phyloP scores from a whole-genome alignment of 73 alveolate species.

The Uronychia binucleata region DNA sequence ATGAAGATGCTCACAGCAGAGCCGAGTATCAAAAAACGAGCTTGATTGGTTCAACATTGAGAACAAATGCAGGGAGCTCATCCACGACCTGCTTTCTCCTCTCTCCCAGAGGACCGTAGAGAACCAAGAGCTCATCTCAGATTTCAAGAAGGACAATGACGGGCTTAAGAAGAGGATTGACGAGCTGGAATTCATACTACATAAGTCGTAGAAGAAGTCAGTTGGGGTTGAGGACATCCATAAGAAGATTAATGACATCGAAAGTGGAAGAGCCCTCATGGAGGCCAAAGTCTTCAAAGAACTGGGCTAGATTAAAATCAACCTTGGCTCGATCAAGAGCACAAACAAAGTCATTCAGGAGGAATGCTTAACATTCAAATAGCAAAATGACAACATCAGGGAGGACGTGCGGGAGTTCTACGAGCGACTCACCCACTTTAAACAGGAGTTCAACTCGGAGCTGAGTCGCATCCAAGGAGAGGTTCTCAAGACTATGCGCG shows the following conservation, averaged over 20 bases:
- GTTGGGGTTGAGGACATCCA: slow-evolving; percentile 24
- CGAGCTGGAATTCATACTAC: slow-evolving; percentile 29
- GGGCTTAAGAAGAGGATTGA: slow-evolving; percentile 7
- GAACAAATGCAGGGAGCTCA: not conserved
- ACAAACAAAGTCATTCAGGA: slow-evolving; percentile 8
- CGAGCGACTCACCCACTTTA: slow-evolving; percentile 28
- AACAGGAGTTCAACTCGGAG: slow-evolving; percentile 25
- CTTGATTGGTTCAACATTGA: not conserved
- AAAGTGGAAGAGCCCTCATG: slow-evolving; percentile 9
- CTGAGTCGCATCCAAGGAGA: slow-evolving; percentile 11
- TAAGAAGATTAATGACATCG: slow-evolving; percentile 21
- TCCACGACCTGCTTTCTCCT: not conserved
- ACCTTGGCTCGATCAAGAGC: not conserved
- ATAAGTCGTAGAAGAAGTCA: slow-evolving; percentile 12
- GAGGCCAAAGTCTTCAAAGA: slow-evolving; percentile 14
- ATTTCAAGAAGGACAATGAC: not conserved
- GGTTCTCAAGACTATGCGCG: slow-evolving; percentile 5
- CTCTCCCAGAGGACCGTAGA: not conserved
- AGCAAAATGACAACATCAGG: slow-evolving; percentile 20
- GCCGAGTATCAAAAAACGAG: too few species aligned
- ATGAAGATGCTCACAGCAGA: too few species aligned
- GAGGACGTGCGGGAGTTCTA: slow-evolving; percentile 20
- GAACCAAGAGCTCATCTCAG: not conserved
- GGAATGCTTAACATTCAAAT: slow-evolving; percentile 11
- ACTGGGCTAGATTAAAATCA: slow-evolving; percentile 3